Percentiles rank a stretch among this genome's conserved stretches.
Conservation (phyloP, 2,329 filamentous ascomycete species). For the Hypoxylon sp. region DNA sequence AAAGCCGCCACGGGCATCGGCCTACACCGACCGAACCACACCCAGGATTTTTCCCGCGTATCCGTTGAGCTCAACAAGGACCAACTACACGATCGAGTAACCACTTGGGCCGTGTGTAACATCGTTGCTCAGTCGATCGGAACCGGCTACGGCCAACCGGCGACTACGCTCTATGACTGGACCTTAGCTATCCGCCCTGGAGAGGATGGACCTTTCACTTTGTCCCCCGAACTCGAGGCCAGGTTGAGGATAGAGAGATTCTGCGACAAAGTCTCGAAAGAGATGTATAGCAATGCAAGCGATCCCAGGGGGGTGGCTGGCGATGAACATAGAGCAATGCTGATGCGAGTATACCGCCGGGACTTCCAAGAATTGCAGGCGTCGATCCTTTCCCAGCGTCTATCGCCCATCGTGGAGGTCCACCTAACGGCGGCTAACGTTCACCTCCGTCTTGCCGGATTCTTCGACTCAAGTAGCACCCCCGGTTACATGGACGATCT, state of each 20-base stretch:
- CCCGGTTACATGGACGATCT: slow-evolving; percentile 81
- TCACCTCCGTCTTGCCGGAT: slow-evolving; percentile 82
- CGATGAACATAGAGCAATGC: slow-evolving; percentile 76
- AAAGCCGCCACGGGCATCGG: slow-evolving; percentile 88
- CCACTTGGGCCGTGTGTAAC: slow-evolving; percentile 89
- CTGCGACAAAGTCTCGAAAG: slow-evolving; percentile 82
- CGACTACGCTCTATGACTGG: slow-evolving; percentile 83
- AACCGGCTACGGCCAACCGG: slow-evolving; percentile 87
- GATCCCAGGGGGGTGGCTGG: slow-evolving; percentile 79
- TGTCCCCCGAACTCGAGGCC: slow-evolving; percentile 75
- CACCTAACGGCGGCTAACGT: slow-evolving; percentile 81
- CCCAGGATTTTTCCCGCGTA: slow-evolving; percentile 85
- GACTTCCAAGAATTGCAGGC: slow-evolving; percentile 76
- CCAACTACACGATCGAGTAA: slow-evolving; percentile 82
- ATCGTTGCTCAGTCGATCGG: slow-evolving; percentile 85
- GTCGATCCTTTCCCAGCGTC: slow-evolving; percentile 69
- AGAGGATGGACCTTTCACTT: slow-evolving; percentile 71
- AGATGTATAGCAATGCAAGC: slow-evolving; percentile 83
- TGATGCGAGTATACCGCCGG: slow-evolving; percentile 76
- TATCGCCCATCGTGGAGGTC: slow-evolving; percentile 73
- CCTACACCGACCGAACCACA: slow-evolving; percentile 83
- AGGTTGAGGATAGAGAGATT: slow-evolving; percentile 81
- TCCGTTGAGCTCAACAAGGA: slow-evolving; percentile 82
- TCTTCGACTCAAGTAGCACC: slow-evolving; percentile 83
- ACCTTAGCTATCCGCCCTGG: slow-evolving; percentile 75